A percentile compares a stretch with the other conserved stretches of the same genome.
Evolutionary conservation across 2,329 filamentous ascomycete species (phyloP).

Genomic region (Plenodomus tracheiphilus): DNA sequence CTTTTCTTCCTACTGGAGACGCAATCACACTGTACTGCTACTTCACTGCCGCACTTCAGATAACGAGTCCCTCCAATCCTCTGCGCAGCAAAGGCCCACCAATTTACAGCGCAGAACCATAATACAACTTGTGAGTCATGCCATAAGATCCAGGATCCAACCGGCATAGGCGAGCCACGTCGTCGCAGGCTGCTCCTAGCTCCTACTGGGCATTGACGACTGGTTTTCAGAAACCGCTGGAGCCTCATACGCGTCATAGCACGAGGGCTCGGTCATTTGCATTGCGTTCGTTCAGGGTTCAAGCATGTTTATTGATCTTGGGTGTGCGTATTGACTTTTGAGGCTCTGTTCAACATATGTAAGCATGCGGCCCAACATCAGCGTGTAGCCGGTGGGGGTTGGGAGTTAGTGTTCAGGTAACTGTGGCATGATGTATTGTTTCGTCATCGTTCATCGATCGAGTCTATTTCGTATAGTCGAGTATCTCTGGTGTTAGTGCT

Average conservation of each 20-base stretch:
- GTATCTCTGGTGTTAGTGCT: neutral
- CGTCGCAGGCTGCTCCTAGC: slow-evolving; percentile 19
- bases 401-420: neutral
- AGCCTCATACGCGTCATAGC: slow-evolving; percentile 25
- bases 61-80: neutral
- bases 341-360: neutral
- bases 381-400: neutral
- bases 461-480: too few relatives aligned
- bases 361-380: neutral
- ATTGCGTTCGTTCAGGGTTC: slow-evolving; percentile 17
- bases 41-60: neutral
- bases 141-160: slow-evolving; percentile 16
- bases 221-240: slow-evolving; percentile 20
- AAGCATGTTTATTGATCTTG: slow-evolving; percentile 3
- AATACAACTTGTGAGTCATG: slow-evolving; percentile 21
- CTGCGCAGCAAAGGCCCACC: neutral
- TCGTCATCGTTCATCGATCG: neutral
- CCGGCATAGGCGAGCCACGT: slow-evolving; percentile 17
- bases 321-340: neutral
- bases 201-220: slow-evolving; percentile 20
- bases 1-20: neutral
- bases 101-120: slow-evolving; percentile 2
- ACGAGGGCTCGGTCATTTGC: slow-evolving; percentile 11
- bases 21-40: slow-evolving; percentile 1
- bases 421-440: neutral